Conservation (phyloP, 106 monocot genomes). For the Posidonia australis region DNA sequence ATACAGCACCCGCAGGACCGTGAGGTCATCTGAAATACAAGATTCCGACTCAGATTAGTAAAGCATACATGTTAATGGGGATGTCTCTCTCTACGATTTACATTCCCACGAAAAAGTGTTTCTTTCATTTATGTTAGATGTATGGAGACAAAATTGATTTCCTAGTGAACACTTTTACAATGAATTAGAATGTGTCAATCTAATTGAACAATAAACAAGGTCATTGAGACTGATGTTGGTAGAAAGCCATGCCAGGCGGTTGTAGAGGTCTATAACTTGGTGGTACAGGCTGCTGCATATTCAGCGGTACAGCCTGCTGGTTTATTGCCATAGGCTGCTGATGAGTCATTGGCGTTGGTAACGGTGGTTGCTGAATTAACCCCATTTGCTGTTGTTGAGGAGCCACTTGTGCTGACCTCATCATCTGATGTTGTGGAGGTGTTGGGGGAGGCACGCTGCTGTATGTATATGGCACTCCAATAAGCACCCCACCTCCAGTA, state of each 20-base stretch:
- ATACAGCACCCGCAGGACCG: too few relatives aligned
- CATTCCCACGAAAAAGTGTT: background rate
- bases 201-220: background rate
- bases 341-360: constrained; percentile 22
- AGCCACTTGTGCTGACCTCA: constrained; percentile 27
- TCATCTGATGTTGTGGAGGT: constrained; percentile 32
- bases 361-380: constrained; percentile 23
- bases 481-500: constrained; percentile 47
- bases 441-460: constrained; percentile 25
- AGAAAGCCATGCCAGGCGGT: constrained; percentile 66
- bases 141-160: background rate
- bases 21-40: background rate
- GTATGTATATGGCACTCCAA: constrained; percentile 68
- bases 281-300: constrained; percentile 34
- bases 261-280: constrained; percentile 75
- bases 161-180: background rate
- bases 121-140: background rate
- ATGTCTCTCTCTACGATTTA: background rate
- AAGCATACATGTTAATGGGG: background rate
- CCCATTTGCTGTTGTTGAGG: constrained; percentile 32
- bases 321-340: constrained; percentile 48
- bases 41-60: background rate
- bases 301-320: constrained; percentile 27
- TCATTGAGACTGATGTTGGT: constrained; percentile 22
- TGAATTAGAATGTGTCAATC: background rate